Conservation (phyloP, 2,329 filamentous ascomycete genomes). For the Saccharata proteae region DNA sequence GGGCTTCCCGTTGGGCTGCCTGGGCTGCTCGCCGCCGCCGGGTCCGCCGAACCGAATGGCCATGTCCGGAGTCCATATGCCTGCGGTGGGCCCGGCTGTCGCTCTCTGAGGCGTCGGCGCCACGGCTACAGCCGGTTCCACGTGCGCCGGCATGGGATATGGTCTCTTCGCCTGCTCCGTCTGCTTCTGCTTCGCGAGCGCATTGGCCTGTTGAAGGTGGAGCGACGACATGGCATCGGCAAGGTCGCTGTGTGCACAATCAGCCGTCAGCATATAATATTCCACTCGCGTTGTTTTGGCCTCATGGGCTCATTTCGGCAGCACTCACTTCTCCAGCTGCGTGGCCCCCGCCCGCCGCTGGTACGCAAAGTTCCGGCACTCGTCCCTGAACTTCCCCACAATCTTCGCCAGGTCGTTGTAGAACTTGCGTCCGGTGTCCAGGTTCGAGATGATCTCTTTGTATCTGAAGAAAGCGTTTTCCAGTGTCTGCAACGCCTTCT, state of each 20-base stretch:
- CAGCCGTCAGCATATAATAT: constrained; percentile 2
- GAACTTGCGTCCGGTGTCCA: constrained; percentile 86
- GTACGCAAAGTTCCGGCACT: constrained; percentile 65
- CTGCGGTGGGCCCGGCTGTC: constrained; percentile 24
- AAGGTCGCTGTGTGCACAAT: constrained; percentile 36
- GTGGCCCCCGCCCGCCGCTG: constrained; percentile 70
- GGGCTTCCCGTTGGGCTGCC: constrained; percentile 10
- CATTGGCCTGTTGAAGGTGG: constrained; percentile 36
- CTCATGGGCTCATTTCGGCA: not conserved
- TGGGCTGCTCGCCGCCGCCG: constrained; percentile 11
- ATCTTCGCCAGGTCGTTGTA: constrained; percentile 93
- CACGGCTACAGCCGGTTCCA: constrained; percentile 19
- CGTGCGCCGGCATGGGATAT: constrained; percentile 36
- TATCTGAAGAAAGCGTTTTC: constrained; percentile 93
- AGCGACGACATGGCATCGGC: constrained; percentile 48
- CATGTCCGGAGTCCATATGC: constrained; percentile 69
- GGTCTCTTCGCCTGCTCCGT: constrained; percentile 46
- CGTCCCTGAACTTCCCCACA: constrained; percentile 73
- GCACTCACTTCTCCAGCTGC: constrained; percentile 49
- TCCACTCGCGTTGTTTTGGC: no score
- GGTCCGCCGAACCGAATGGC: constrained; percentile 68
- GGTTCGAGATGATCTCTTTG: constrained; percentile 85
- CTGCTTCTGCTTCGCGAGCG: constrained; percentile 33
- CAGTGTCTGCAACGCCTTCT: constrained; percentile 73
- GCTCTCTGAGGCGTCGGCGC: constrained; percentile 27